Percentiles rank a stretch among this genome's conserved stretches.
These are phyloP conservation scores for Phyllosticta citriasiana DNA, from an alignment of 2,329 filamentous ascomycete genomes.

Conservation along the genomic window DNA sequence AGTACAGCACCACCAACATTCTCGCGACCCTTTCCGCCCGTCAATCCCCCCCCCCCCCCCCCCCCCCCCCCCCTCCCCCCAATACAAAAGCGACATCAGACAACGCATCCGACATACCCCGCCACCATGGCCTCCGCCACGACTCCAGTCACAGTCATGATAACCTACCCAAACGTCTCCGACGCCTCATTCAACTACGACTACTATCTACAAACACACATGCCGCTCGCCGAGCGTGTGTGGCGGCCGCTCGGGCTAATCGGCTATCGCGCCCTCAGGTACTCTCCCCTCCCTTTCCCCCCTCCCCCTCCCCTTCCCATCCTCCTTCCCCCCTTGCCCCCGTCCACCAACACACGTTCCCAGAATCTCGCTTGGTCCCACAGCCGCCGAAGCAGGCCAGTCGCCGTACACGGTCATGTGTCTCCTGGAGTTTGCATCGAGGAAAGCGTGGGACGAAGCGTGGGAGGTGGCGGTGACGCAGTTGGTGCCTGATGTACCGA, in stretches of 20 bases:
- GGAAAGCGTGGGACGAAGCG: conserved; percentile 20
- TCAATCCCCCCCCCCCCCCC: no score
- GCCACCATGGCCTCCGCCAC: background rate
- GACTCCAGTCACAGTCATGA: conserved; percentile 16
- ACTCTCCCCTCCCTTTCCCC: background rate
- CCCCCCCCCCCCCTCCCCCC: no score
- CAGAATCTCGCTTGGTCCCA: conserved; percentile 14
- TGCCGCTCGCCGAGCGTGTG: conserved; percentile 25
- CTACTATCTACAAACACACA: conserved; percentile 30
- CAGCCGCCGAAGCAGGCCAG: conserved; percentile 7
- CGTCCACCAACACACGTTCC: background rate
- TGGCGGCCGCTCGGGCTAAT: conserved; percentile 23
- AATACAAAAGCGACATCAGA: no score
- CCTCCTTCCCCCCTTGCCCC: no score
- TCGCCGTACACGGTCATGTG: conserved; percentile 24
- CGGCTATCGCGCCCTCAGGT: conserved; percentile 12
- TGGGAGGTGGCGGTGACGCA: conserved; percentile 14
- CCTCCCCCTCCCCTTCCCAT: background rate
- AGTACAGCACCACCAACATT: no score
- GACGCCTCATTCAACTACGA: conserved; percentile 29
- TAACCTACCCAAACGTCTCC: conserved; percentile 10
- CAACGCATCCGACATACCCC: no score
- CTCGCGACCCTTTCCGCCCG: no score
- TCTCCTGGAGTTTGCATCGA: conserved; percentile 21
- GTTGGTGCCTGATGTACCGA: conserved; percentile 23